Conservation (phyloP, 2,329 filamentous ascomycete genomes). For the Thelonectria blattea region DNA sequence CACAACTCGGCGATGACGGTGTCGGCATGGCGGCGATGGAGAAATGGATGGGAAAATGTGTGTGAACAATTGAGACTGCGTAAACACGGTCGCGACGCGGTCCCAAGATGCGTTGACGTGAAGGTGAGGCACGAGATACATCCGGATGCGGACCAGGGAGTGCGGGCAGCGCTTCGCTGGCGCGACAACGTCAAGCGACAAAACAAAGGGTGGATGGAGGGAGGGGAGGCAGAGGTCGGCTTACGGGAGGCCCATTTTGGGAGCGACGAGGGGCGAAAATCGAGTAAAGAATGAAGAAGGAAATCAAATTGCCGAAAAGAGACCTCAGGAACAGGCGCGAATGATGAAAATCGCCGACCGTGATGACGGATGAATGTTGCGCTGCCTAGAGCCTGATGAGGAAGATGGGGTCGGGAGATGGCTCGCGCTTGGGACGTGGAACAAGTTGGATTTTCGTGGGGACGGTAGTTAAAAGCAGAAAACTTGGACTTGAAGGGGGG, state of each 20-base stretch:
- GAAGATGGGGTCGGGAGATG: slow-evolving; percentile 32
- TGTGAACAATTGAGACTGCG: slow-evolving; percentile 19
- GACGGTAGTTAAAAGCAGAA: slow-evolving; percentile 22
- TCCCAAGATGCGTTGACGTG: slow-evolving; percentile 26
- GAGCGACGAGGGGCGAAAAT: slow-evolving; percentile 15
- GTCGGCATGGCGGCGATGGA: slow-evolving; percentile 21
- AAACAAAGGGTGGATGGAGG: slow-evolving; percentile 11
- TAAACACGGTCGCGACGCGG: slow-evolving; percentile 24
- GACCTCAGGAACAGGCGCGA: slow-evolving; percentile 15
- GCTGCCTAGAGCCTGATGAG: slow-evolving; percentile 31
- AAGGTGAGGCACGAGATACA: slow-evolving; percentile 31
- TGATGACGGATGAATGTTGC: slow-evolving; percentile 16
- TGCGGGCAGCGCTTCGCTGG: slow-evolving; percentile 21
- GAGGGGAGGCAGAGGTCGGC: slow-evolving; percentile 37
- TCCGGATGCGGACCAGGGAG: slow-evolving; percentile 27
- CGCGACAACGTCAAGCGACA: slow-evolving; percentile 20
- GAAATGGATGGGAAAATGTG: slow-evolving; percentile 18
- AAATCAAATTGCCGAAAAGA: slow-evolving; percentile 10
- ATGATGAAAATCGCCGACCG: slow-evolving; percentile 19
- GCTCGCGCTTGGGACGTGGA: slow-evolving; percentile 14
- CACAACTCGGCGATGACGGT: slow-evolving; percentile 13
- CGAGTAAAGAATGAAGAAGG: slow-evolving; percentile 19
- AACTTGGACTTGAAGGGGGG: slow-evolving; percentile 6
- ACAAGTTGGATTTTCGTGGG: slow-evolving; percentile 13
- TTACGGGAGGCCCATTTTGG: slow-evolving; percentile 56